Evolutionary conservation across 108 stramenopile genomes (phyloP), one percentile per base, ranked within the genome.

Genomic region (Fragilaria crotonensis): DNA sequence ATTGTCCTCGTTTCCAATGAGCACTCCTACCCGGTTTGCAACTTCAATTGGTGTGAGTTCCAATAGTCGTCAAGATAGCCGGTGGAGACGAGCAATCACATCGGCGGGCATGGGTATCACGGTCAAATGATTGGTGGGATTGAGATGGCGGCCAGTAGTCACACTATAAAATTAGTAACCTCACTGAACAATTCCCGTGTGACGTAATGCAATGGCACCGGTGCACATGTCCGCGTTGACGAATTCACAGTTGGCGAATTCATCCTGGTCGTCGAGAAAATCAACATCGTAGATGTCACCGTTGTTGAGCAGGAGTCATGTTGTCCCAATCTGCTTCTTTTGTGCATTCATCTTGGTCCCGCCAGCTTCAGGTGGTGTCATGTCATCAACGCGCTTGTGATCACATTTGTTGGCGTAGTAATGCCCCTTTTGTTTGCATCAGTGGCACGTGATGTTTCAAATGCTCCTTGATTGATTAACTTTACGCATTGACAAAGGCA

Each of bases 171-270:
- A 50, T 7, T 19, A 50, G 49, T 50, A 21, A 9, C 49, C n/a
- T n/a, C n/a, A n/a, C n/a, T n/a, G n/a, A n/a, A n/a, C 28, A 27
- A 51, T 61, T 33, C 62, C 56, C 17, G 20, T 66, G 21, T 62
- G 70, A 1, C 70, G 25, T 3, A 59, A 23, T 7, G 48, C 46
- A 19, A 74, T 59, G 7, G 77, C 72, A 20, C 52, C 73, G 3
- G 59, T 25, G n/a, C n/a, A n/a, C n/a, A n/a, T n/a, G n/a, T n/a
- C n/a, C n/a, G n/a, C n/a, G n/a, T n/a, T n/a, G n/a, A n/a, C n/a
- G n/a, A n/a, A n/a, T n/a, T n/a, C n/a, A n/a, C n/a, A n/a, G n/a
- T n/a, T n/a, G n/a, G n/a, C n/a, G n/a, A n/a, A n/a, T n/a, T n/a
- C n/a, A n/a, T n/a, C n/a, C n/a, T n/a, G n/a, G n/a, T n/a, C n/a